phyloP scores from a whole-genome alignment of 345 rosid species.

The Bruguiera parviflora region DNA sequence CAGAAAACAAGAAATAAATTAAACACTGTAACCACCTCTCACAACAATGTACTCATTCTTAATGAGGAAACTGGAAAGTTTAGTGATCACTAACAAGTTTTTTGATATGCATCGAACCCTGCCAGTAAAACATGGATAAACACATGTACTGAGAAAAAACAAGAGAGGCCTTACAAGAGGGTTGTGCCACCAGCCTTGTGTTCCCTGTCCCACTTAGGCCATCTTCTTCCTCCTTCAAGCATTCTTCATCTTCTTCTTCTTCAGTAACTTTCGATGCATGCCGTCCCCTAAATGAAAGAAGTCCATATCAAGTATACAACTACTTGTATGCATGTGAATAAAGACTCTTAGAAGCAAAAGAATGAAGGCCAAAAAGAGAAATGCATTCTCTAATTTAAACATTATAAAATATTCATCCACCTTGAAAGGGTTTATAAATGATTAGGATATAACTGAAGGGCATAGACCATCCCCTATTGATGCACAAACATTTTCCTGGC shows the following conservation, averaged over 20 bases:
- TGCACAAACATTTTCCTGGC: not conserved
- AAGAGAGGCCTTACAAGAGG: slow-evolving; percentile 63
- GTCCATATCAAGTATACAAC: not conserved
- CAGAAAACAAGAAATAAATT: no score
- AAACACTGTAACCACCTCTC: no score
- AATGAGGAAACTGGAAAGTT: no score
- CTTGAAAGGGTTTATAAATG: no score
- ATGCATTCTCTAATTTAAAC: no score
- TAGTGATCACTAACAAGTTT: not conserved
- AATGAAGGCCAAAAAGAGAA: not conserved
- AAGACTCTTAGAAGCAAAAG: no score
- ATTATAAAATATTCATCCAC: no score
- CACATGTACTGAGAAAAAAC: not conserved
- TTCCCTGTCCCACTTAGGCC: slow-evolving; percentile 71
- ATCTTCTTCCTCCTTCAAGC: slow-evolving; percentile 90
- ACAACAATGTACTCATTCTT: no score
- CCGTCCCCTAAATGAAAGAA: slow-evolving; percentile 65
- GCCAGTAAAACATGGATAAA: not conserved
- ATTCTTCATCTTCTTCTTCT: slow-evolving; percentile 99
- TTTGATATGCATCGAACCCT: not conserved
- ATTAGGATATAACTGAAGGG: no score
- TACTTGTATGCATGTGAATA: not conserved
- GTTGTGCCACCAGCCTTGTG: slow-evolving; percentile 88
- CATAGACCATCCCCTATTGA: no score
- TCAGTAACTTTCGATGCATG: slow-evolving; percentile 97